Evolutionary conservation across 2,329 filamentous ascomycete genomes (phyloP), one percentile per base, ranked within the genome.

Genomic region (Monosporascus sp.): DNA sequence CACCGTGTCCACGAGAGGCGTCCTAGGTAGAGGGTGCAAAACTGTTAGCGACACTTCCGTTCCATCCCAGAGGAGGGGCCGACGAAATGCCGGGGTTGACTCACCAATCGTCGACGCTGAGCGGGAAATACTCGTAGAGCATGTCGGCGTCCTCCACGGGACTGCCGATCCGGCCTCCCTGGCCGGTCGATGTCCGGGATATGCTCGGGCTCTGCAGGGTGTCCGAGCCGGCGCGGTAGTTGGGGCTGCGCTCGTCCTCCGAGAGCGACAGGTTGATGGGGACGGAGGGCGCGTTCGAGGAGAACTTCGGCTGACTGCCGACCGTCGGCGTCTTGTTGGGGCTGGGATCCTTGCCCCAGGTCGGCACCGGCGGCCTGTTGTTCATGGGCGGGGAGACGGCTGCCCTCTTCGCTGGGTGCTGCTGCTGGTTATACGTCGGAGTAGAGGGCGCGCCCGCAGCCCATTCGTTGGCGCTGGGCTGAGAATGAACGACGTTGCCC

Each of bases 51-150:
- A 22, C 48, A 27, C 17, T 19, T 14, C 14, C 14, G 24, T 5
- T n/a, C 11, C 22, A 47, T 14, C 37, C 37, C 2, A 31, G n/a
- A 19, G 45, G 41, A n/a, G 37, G 31, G 31, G 11, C 11, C 31
- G 31, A 14, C 4, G 31, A 35, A 14, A 35, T 5, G 31, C 27
- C 9, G 11, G 31, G 31, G 31, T 5, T 35, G 14, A 66, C 72
- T 64, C 68, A 82, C 88, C 88, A 97, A 65, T 97, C 92, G 68
- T 97, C 91, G 54, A 96, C 74, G 48, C 88, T 91, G 17, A 97
- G 77, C 0, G 92, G 92, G 59, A 97, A 97, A 67, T 97, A 97
- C 72, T 97, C 92, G 67, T 97, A 97, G 19, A 97, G 75, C 59
- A 92, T 75, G 70, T 97, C 92, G 1, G 86, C 86, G 61, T 87